Evolutionary conservation across 768 basidiomycete species (phyloP).

Genomic region (Serendipita sp.): DNA sequence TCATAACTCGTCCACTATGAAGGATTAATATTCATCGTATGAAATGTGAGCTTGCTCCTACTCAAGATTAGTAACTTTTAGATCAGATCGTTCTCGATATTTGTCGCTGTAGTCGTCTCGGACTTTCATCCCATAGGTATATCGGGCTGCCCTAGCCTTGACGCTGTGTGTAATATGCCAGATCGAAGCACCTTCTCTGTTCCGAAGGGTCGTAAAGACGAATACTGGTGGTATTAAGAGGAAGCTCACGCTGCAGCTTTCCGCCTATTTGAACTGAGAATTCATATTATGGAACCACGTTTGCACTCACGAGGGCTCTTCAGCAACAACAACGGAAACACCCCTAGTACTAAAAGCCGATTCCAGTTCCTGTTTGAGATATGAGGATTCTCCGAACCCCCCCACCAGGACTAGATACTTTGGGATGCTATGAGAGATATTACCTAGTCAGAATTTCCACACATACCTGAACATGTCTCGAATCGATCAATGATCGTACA

Average conservation of each 20-base stretch:
- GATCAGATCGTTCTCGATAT: background rate
- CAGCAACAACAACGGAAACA: background rate
- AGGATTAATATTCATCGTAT: background rate
- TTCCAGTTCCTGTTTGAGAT: background rate
- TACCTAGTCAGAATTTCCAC: background rate
- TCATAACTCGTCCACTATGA: background rate
- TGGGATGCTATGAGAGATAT: background rate
- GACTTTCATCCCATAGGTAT: background rate
- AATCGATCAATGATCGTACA: background rate
- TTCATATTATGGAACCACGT: background rate
- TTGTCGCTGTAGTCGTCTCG: background rate
- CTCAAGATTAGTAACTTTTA: background rate
- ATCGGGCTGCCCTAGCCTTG: background rate
- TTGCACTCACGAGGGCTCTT: background rate
- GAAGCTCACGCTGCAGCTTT: background rate
- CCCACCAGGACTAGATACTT: background rate
- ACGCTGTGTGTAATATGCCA: slow-evolving; percentile 1
- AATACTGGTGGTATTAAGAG: background rate
- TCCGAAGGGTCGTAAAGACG: background rate
- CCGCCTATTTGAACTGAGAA: background rate
- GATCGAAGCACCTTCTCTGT: background rate
- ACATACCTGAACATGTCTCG: background rate
- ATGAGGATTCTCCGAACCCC: background rate
- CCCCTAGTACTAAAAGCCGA: background rate
- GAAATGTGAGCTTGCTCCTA: too few species aligned